Base-by-base conservation (phyloP, 768 basidiomycete species). In the Lactifluus hygrophoroides region DNA sequence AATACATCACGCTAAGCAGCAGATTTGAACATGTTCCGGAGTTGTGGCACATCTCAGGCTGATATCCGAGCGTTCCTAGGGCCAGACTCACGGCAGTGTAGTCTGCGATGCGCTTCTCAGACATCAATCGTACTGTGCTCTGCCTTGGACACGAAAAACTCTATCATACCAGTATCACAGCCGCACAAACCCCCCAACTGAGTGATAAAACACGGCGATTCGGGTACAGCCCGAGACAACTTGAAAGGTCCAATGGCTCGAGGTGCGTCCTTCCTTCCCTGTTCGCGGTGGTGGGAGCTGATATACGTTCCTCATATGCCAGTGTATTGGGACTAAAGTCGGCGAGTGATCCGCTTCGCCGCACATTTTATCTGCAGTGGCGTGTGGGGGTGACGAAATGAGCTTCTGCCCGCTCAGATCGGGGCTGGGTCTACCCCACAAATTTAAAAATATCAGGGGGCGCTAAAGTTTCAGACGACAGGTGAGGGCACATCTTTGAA, bases 231-330 rank as follows among this genome's bases (percentile, higher is more conserved):
- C 92, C 11, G 70, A 75, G 1, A 93, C 91, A 23, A 82, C n/a
- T n/a, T n/a, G n/a, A n/a, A n/a, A 86, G n/a, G 91, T 91, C 1
- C 71, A 75, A 32, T 90, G 83, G 40, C 75, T 76, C 0, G n/a
- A n/a, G n/a, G n/a, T 86, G 28, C 19, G 13, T 9, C 30, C 23
- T 28, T 21, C 44, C 25, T n/a, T 35, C 11, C 16, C n/a, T 35
- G 8, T 94, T 95, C 47, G 74, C 64, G 23, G 81, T n/a, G n/a
- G n/a, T n/a, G n/a, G 74, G 55, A 94, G 27, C 25, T 4, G 14
- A 35, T 8, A 25, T 13, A 9, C 13, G 17, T 40, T 52, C 38
- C 28, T n/a, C n/a, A n/a, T n/a, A n/a, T n/a, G n/a, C n/a, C n/a
- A n/a, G n/a, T n/a, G n/a, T n/a, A n/a, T n/a, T n/a, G n/a, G n/a